Percentiles rank a stretch among this genome's conserved stretches.
Conservation (phyloP, 129 eudicot genomes). For the Helianthus annuus region HanXRQr2.0-SUNRISE NC_035436.2:155619267-155619766, state of each 20-base stretch:
- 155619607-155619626: too few relatives aligned
- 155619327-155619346: constrained; percentile 11
- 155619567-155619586: too few relatives aligned
- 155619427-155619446: constrained; percentile 42
- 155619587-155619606: too few relatives aligned
- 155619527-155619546: too few relatives aligned
- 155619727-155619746: too few relatives aligned
- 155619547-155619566: neutral
- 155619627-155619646: too few relatives aligned
- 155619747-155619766: too few relatives aligned
- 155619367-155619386: neutral
- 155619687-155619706: too few relatives aligned
- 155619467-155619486: constrained; percentile 38
- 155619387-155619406: neutral
- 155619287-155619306: constrained; percentile 48
- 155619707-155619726: too few relatives aligned
- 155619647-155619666: too few relatives aligned
- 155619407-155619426: neutral
- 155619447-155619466: constrained; percentile 72
- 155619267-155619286: constrained; percentile 31
- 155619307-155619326: constrained; percentile 90
- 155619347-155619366: constrained; percentile 9
- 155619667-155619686: too few relatives aligned
- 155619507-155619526: constrained; percentile 44
- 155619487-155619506: constrained; percentile 31